These are phyloP conservation scores for Phytophthora agathidicida DNA, from an alignment of 352 stramenopile genomes.

Conservation along the genomic window DNA sequence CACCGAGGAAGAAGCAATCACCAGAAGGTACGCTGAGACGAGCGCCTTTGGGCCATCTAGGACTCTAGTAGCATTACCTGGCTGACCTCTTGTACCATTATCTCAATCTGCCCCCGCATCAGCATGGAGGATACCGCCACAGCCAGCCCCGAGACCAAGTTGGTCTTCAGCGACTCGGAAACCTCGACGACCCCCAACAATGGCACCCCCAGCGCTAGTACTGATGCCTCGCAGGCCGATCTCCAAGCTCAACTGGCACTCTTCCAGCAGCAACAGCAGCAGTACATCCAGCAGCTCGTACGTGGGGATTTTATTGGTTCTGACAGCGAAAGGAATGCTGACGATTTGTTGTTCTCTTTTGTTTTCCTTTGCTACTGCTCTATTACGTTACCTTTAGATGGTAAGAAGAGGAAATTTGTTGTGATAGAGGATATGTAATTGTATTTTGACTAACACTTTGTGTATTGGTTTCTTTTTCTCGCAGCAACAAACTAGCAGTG, in stretches of 20 bases:
- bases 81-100: no score
- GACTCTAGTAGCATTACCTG: not conserved
- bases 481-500: slow-evolving; percentile 70
- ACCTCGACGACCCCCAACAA: slow-evolving; percentile 24
- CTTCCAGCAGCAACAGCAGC: slow-evolving; percentile 67
- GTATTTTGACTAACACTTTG: slow-evolving; percentile 7
- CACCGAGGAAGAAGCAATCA: slow-evolving; percentile 16
- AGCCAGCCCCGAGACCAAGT: slow-evolving; percentile 26
- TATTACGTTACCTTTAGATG: slow-evolving; percentile 34
- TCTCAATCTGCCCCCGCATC: not conserved
- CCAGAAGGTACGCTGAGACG: slow-evolving; percentile 9
- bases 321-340: slow-evolving; percentile 2
- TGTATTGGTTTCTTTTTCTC: slow-evolving; percentile 3
- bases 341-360: slow-evolving; percentile 10
- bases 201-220: slow-evolving; percentile 2
- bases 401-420: slow-evolving; percentile 20
- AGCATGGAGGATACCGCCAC: slow-evolving; percentile 44
- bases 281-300: slow-evolving; percentile 65
- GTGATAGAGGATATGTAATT: not conserved
- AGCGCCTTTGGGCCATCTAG: not conserved
- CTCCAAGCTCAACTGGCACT: slow-evolving; percentile 58
- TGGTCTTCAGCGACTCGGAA: slow-evolving; percentile 38
- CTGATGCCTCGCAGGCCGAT: slow-evolving; percentile 38
- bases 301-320: slow-evolving; percentile 3
- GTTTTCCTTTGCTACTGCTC: not conserved